Evolutionary conservation across 2,329 filamentous ascomycete species (phyloP), one percentile per base, ranked within the genome.

Genomic region (Volutella citrinella): DNA sequence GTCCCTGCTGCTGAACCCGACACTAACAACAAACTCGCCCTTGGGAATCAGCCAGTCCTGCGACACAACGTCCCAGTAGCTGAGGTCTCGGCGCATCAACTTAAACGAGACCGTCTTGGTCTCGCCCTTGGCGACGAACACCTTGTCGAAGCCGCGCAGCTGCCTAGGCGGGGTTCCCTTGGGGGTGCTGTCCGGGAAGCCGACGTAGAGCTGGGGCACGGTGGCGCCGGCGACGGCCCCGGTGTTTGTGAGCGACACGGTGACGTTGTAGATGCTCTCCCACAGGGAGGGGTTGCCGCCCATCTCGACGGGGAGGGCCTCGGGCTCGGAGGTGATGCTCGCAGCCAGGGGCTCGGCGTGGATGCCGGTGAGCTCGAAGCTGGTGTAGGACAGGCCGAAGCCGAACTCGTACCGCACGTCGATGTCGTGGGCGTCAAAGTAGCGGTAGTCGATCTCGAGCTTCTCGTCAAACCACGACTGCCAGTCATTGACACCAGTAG

Each of bases 341-440:
- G 49, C 38, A 10, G 28, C 39, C 13, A 43, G 37, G 23, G 45
- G 37, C 33, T 43, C 48, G 15, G 49, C 48, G 13, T 37, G 36
- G 19, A 57, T 48, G 40, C 52, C 32, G 10, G 69, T 68, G 44
- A 77, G 68, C 23, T 67, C 61, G 52, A 82, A 83, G 10, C 68
- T 75, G 11, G 82, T 82, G 62, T 85, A 87, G 1, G 75, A 80
- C 1, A 88, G 69, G 1, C 84, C 84, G 49, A 74, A 81, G 18
- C 80, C 80, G 47, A 84, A 84, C 50, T 82, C 78, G 60, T 78
- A 84, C 34, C 72, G 69, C 3, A 79, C 77, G 3, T 66, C 65
- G 40, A 80, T 75, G 56, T 76, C 68, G 36, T 72, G 59, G 36
- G 73, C 67, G 56, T 84, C 80, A 36, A 84, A 83, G 48, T 73